Conservation (phyloP, 1,139 yeast species). For the Scheffersomyces segobiensis region DNA sequence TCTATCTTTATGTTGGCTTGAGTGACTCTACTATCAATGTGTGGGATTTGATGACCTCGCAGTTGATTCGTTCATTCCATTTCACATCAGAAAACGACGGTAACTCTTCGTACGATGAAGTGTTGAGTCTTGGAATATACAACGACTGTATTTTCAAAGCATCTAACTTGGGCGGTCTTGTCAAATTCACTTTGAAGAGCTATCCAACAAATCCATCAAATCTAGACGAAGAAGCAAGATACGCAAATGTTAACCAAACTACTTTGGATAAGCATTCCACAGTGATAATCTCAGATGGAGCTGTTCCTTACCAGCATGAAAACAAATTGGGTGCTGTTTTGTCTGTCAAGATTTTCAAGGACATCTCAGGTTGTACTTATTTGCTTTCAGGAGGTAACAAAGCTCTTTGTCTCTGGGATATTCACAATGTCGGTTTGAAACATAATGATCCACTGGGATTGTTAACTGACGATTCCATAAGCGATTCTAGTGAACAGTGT, state of each 20-base stretch:
- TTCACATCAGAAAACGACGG: conserved; percentile 27
- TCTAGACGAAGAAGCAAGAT: background rate
- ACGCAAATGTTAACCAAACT: conserved; percentile 10
- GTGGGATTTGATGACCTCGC: conserved; percentile 83
- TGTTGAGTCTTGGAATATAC: conserved; percentile 45
- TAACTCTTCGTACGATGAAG: conserved; percentile 24
- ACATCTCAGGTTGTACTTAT: conserved; percentile 20
- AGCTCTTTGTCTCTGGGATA: conserved; percentile 39
- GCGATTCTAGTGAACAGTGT: conserved; percentile 34
- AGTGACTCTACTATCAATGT: conserved; percentile 70
- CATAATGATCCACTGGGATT: background rate
- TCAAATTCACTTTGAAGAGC: conserved; percentile 48
- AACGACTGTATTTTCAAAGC: conserved; percentile 58
- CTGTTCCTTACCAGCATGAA: conserved; percentile 17
- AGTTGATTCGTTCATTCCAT: conserved; percentile 60
- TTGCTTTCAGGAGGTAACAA: conserved; percentile 42
- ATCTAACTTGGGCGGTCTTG: conserved; percentile 52
- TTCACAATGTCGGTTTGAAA: conserved; percentile 21
- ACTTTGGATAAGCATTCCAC: conserved; percentile 8
- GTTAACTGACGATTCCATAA: background rate
- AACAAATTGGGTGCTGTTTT: conserved; percentile 21
- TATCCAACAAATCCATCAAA: conserved; percentile 4
- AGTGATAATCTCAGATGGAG: conserved; percentile 16
- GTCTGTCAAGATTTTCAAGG: conserved; percentile 29
- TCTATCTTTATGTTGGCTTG: conserved; percentile 78